Percentiles rank a stretch among this genome's conserved stretches.
These are phyloP conservation scores for Cryomyces minteri DNA, from an alignment of 495 filamentous ascomycete species.

Conservation along the genomic window DNA sequence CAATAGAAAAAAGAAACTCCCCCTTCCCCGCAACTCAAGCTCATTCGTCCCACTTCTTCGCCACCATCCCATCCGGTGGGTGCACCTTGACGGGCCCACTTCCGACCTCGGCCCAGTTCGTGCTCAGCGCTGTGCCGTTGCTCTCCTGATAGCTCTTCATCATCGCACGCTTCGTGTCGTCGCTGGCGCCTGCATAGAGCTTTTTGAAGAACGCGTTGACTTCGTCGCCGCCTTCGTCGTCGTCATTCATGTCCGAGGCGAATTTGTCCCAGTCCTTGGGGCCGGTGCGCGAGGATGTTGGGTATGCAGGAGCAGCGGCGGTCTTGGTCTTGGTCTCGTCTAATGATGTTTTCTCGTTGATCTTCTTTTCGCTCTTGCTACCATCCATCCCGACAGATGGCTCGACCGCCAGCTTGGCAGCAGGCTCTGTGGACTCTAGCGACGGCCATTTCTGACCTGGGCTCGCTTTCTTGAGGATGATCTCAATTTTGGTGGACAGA, in stretches of 20 bases:
- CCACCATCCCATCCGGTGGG: conserved; percentile 61
- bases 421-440: conserved; percentile 31
- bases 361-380: background rate
- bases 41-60: conserved; percentile 30
- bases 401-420: background rate
- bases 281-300: conserved; percentile 70
- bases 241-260: conserved; percentile 30
- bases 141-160: conserved; percentile 94
- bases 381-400: conserved; percentile 1
- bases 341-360: conserved; percentile 1
- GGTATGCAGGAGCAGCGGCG: conserved; percentile 44
- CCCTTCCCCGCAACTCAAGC: too few relatives aligned
- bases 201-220: conserved; percentile 83
- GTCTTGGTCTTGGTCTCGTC: conserved; percentile 6
- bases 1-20: too few relatives aligned
- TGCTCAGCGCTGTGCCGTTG: conserved; percentile 83
- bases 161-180: conserved; percentile 80
- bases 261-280: conserved; percentile 89
- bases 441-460: conserved; percentile 57
- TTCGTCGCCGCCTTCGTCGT: conserved; percentile 46
- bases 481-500: conserved; percentile 69
- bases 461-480: conserved; percentile 48
- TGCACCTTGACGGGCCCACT: conserved; percentile 49
- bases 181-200: conserved; percentile 60
- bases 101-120: conserved; percentile 76